These are phyloP conservation scores for Paecilomyces dactylethromorphus DNA, from an alignment of 2,329 filamentous ascomycete genomes.

Conservation along the genomic window DNA sequence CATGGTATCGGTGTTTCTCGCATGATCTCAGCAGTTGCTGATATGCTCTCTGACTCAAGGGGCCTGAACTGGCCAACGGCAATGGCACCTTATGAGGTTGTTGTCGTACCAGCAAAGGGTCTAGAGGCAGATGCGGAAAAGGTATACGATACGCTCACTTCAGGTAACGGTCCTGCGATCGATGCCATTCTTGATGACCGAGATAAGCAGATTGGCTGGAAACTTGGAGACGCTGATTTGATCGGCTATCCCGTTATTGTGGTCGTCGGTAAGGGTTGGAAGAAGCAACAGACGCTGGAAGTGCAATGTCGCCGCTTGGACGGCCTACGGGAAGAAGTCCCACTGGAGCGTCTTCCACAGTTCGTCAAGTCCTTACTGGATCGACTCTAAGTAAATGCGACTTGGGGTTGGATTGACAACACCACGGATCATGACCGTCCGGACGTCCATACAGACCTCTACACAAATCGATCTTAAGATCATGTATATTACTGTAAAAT, in stretches of 20 bases:
- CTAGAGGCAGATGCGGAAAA: conserved; percentile 44
- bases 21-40: conserved; percentile 79
- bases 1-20: conserved; percentile 92
- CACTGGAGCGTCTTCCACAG: conserved; percentile 42
- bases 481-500: conserved; percentile 2
- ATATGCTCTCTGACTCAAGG: conserved; percentile 61
- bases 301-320: conserved; percentile 69
- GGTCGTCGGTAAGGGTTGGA: conserved; percentile 68
- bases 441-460: neutral
- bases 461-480: neutral
- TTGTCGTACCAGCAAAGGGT: conserved; percentile 54
- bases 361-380: conserved; percentile 45
- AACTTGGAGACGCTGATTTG: conserved; percentile 81
- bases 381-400: conserved; percentile 39
- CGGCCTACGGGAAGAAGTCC: conserved; percentile 52
- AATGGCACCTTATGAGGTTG: conserved; percentile 77
- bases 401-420: neutral
- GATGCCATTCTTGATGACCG: conserved; percentile 74
- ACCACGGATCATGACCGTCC: neutral
- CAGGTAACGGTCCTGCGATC: conserved; percentile 24
- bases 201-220: conserved; percentile 66
- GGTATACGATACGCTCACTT: conserved; percentile 58
- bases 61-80: conserved; percentile 83
- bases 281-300: conserved; percentile 54
- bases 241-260: conserved; percentile 82